Conservation (phyloP, 1,284 basidiomycete species). For the Xanthoconium separans region DNA sequence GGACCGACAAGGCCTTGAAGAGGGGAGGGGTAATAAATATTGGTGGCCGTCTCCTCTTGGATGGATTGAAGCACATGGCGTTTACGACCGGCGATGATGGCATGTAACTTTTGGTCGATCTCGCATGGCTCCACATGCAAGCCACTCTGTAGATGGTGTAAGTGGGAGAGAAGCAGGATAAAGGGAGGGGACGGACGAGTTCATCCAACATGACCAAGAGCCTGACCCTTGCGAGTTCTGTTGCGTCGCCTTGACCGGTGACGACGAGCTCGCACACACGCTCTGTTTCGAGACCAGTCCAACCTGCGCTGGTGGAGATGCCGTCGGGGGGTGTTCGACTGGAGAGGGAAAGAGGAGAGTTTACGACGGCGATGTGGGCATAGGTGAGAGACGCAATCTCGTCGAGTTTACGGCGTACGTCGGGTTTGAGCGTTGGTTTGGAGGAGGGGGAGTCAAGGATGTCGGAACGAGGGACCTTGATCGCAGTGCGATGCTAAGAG, state of each 20-base stretch:
- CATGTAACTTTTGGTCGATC: slow-evolving; percentile 94
- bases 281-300: slow-evolving; percentile 91
- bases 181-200: slow-evolving; percentile 55
- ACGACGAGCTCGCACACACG: slow-evolving; percentile 91
- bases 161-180: neutral
- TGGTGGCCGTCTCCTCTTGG: slow-evolving; percentile 96
- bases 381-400: slow-evolving; percentile 88
- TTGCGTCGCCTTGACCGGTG: slow-evolving; percentile 84
- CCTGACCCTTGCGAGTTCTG: slow-evolving; percentile 88
- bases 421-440: slow-evolving; percentile 82
- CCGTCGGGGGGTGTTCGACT: slow-evolving; percentile 72
- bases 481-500: slow-evolving; percentile 72
- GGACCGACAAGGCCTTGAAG: slow-evolving; percentile 83
- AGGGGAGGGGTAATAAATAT: slow-evolving; percentile 92
- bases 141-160: slow-evolving; percentile 58
- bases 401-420: slow-evolving; percentile 86
- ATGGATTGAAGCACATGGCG: slow-evolving; percentile 87
- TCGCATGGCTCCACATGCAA: slow-evolving; percentile 89
- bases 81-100: slow-evolving; percentile 90
- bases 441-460: slow-evolving; percentile 84
- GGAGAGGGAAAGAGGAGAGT: slow-evolving; percentile 69
- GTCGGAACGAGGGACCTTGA: slow-evolving; percentile 91
- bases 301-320: slow-evolving; percentile 70
- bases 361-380: slow-evolving; percentile 89
- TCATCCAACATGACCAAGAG: slow-evolving; percentile 95